These are phyloP conservation scores for Coccomyxa sp. DNA, from an alignment of 139 green algal genomes.

Conservation along the genomic window DNA sequence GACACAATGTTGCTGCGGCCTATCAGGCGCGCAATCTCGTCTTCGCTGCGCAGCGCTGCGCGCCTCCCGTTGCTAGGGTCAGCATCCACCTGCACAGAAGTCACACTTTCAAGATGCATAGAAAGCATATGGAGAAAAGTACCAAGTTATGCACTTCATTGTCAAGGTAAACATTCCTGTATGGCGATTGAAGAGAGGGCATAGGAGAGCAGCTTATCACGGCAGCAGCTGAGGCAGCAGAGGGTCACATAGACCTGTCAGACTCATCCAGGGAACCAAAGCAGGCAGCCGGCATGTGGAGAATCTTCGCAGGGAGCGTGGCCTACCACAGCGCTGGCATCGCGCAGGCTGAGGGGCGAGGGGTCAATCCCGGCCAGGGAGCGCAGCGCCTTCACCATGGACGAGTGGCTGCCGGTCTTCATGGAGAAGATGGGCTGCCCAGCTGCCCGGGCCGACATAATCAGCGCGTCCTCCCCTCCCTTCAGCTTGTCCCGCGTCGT, in stretches of 20 bases:
- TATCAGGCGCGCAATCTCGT: neutral
- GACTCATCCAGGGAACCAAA: too few species aligned
- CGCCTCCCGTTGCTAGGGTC: neutral
- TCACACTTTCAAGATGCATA: neutral
- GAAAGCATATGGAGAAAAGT: too few species aligned
- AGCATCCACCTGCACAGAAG: neutral
- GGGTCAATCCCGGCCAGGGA: slow-evolving; percentile 66
- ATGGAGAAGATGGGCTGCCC: slow-evolving; percentile 65
- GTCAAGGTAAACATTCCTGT: too few species aligned
- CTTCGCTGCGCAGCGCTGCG: neutral
- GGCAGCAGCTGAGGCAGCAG: too few species aligned
- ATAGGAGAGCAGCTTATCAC: too few species aligned
- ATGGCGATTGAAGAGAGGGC: too few species aligned
- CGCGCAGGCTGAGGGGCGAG: slow-evolving; percentile 30
- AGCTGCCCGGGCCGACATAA: slow-evolving; percentile 14
- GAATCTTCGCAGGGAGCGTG: neutral
- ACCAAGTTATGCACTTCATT: too few species aligned
- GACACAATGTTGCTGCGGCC: neutral
- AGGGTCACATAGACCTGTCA: too few species aligned
- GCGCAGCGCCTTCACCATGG: slow-evolving; percentile 54
- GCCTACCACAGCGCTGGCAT: slow-evolving; percentile 7
- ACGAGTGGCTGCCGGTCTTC: slow-evolving; percentile 36
- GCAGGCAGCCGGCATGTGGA: too few species aligned
- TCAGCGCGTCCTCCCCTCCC: slow-evolving; percentile 9
- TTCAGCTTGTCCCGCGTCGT: slow-evolving; percentile 45